phyloP scores from a whole-genome alignment of 169 alveolate genomes.

The Amoebophrya sp. region DNA sequence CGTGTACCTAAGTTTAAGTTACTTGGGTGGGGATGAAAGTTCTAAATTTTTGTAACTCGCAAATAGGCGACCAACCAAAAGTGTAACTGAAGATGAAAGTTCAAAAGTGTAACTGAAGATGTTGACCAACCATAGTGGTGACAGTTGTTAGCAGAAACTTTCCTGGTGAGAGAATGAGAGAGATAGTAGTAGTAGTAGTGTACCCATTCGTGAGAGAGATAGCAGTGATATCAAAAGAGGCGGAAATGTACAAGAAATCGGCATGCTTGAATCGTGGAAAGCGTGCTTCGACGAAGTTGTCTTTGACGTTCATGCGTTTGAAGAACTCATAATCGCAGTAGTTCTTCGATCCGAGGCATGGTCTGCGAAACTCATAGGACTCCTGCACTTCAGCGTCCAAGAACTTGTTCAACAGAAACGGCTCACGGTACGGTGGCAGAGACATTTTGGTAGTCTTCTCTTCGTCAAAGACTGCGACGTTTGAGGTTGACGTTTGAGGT shows the following conservation, averaged over 20 bases:
- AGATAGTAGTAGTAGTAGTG: too few relatives aligned
- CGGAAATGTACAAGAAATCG: not conserved
- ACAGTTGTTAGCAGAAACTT: not conserved
- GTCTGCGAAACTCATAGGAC: not conserved
- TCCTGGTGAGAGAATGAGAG: too few relatives aligned
- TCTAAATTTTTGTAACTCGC: too few relatives aligned
- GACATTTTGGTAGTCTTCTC: not conserved
- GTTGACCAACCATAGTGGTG: not conserved
- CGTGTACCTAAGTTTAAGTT: not conserved
- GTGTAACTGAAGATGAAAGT: not conserved
- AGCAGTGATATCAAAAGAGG: too few relatives aligned
- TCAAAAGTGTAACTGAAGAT: not conserved
- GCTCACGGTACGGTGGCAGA: not conserved
- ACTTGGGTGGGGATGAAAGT: not conserved
- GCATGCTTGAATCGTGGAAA: not conserved
- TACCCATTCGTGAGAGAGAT: too few relatives aligned
- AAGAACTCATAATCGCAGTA: slow-evolving; percentile 11
- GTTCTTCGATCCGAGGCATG: not conserved
- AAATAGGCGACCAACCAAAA: too few relatives aligned
- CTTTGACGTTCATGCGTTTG: not conserved
- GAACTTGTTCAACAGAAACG: not conserved
- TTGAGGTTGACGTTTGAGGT: too few relatives aligned
- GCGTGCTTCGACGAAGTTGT: not conserved
- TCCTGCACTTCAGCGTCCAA: not conserved
- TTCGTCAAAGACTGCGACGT: too few relatives aligned